Evolutionary conservation across 2,329 filamentous ascomycete species (phyloP).

Genomic region (Microsporum audouinii): DNA sequence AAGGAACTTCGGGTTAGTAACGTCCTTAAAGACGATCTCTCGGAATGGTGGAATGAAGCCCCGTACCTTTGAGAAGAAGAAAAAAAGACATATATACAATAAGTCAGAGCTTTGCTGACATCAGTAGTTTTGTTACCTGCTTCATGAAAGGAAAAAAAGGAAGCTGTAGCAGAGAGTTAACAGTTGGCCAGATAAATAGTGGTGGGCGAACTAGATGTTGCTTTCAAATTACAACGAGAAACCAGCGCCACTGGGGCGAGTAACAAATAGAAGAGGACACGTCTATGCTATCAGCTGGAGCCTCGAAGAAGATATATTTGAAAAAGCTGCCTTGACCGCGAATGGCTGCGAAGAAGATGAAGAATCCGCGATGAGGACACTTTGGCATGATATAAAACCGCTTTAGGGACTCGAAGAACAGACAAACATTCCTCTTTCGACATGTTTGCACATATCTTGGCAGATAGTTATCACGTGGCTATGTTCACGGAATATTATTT

Average conservation of each 20-base stretch:
- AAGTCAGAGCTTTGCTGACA: not conserved
- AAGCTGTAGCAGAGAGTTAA: slow-evolving; percentile 4
- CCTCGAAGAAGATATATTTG: not conserved
- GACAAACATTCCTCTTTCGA: slow-evolving; percentile 13
- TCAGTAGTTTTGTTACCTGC: not conserved
- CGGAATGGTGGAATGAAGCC: not conserved
- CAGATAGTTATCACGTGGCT: not conserved
- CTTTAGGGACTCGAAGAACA: not conserved
- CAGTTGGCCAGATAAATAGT: not conserved
- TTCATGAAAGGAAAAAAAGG: not conserved
- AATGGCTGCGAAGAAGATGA: not conserved
- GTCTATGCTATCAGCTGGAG: slow-evolving; percentile 7
- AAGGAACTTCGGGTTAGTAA: not conserved
- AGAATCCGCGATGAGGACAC: slow-evolving; percentile 14
- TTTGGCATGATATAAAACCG: slow-evolving; percentile 13
- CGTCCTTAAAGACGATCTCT: not conserved
- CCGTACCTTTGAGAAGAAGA: slow-evolving; percentile 2
- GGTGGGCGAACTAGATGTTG: slow-evolving; percentile 2
- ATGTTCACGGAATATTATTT: not conserved
- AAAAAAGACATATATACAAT: slow-evolving; percentile 9
- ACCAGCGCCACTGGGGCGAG: not conserved
- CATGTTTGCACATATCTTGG: slow-evolving; percentile 8
- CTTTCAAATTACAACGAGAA: slow-evolving; percentile 6
- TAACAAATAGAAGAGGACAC: slow-evolving; percentile 11
- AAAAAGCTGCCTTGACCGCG: not conserved